phyloP scores from a whole-genome alignment of 1,284 basidiomycete species.

The Anthracocystis walkeri region DNA sequence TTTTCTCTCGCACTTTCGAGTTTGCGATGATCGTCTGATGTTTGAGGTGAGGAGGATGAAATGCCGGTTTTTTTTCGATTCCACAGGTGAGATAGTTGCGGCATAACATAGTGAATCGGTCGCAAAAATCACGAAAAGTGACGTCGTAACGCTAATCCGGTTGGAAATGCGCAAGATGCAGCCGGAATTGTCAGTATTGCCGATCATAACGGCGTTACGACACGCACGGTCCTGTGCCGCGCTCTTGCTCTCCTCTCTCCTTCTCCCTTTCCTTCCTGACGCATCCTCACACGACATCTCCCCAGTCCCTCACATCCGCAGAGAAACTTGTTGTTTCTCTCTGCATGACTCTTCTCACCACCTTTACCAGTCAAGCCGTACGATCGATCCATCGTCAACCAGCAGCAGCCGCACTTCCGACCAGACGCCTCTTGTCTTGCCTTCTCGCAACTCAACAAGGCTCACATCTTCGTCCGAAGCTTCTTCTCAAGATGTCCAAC shows the following conservation, averaged over 20 bases:
- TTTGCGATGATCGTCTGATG: background rate
- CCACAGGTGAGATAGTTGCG: background rate
- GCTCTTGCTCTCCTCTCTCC: too few species aligned
- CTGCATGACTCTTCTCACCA: slow-evolving; percentile 19
- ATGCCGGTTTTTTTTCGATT: background rate
- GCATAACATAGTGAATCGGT: background rate
- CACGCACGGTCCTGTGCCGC: too few species aligned
- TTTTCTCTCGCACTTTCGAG: background rate
- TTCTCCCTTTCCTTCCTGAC: background rate
- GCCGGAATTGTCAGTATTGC: too few species aligned
- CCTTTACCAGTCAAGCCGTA: slow-evolving; percentile 5
- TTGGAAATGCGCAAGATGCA: too few species aligned
- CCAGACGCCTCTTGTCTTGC: background rate
- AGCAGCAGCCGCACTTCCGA: background rate
- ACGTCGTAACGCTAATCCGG: background rate
- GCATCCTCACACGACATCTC: slow-evolving; percentile 12
- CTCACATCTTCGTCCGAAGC: background rate
- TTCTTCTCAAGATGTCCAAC: slow-evolving; percentile 16
- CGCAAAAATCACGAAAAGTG: slow-evolving; percentile 1
- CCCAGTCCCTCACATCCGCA: background rate
- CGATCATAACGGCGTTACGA: too few species aligned
- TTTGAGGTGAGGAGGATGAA: background rate
- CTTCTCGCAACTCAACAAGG: background rate
- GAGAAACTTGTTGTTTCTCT: background rate
- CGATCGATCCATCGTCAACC: slow-evolving; percentile 30